A percentile compares a stretch with the other conserved stretches of the same genome.
Evolutionary conservation across 257 asterid genomes (phyloP).

Genomic region (Fraxinus anomala): DNA sequence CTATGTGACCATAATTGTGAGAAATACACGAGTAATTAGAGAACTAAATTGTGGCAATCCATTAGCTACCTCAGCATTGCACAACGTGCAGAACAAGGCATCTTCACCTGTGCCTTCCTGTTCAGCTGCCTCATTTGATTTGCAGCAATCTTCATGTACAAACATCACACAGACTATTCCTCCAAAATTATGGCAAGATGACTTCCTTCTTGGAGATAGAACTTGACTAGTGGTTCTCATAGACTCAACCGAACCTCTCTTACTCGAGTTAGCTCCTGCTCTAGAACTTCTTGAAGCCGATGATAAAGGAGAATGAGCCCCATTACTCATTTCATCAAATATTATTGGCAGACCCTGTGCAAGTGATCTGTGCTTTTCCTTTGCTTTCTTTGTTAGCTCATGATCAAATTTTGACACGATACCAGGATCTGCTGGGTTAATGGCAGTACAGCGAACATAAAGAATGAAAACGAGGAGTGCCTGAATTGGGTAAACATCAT

Average conservation of each 20-base stretch:
- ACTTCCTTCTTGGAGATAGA: constrained; percentile 43
- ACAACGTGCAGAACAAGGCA: constrained; percentile 94
- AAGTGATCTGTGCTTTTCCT: constrained; percentile 49
- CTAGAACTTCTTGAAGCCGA: constrained; percentile 74
- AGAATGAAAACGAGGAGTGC: constrained; percentile 84
- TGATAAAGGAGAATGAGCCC: constrained; percentile 65
- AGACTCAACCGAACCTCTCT: constrained; percentile 62
- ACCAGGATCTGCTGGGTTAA: constrained; percentile 99
- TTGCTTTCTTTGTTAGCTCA: constrained; percentile 45
- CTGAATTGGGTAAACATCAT: constrained; percentile 48
- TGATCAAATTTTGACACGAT: constrained; percentile 78
- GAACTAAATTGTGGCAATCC: not conserved
- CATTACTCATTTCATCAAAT: constrained; percentile 68
- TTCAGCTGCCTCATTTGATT: constrained; percentile 58
- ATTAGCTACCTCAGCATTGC: constrained; percentile 85
- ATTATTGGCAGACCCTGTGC: constrained; percentile 49
- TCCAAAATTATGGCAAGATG: constrained; percentile 58
- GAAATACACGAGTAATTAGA: not conserved
- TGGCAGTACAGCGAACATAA: constrained; percentile 90
- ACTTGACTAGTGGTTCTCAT: constrained; percentile 55
- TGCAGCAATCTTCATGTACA: constrained; percentile 83
- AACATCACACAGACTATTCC: constrained; percentile 70
- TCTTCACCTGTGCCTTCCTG: constrained; percentile 80
- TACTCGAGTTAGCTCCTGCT: constrained; percentile 69
- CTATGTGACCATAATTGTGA: not conserved